A percentile compares a stretch with the other conserved stretches of the same genome.
Evolutionary conservation across 1,284 basidiomycete species (phyloP).

Genomic region (Ganoderma lucidum): DNA sequence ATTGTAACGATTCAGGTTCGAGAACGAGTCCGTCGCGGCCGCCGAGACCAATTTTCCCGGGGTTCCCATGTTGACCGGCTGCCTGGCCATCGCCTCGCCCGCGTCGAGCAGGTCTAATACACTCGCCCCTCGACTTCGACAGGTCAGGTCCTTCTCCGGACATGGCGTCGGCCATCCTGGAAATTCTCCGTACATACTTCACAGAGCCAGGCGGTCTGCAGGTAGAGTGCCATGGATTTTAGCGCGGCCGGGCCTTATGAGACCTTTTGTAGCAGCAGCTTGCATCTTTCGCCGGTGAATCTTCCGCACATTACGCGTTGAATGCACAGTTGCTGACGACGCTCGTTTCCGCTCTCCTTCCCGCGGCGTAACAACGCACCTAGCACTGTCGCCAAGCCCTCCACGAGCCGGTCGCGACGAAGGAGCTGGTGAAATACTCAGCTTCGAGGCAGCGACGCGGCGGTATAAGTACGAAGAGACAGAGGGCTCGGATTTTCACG

Average conservation of each 20-base stretch:
- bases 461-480: constrained; percentile 14
- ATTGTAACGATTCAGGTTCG: background rate
- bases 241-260: background rate
- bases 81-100: constrained; percentile 4
- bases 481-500: background rate
- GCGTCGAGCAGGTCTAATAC: constrained; percentile 6
- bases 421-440: background rate
- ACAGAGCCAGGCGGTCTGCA: background rate
- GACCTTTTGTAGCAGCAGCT: background rate
- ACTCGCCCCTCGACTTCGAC: background rate
- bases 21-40: background rate
- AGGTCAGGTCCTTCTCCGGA: too few species aligned
- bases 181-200: background rate
- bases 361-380: constrained; percentile 5
- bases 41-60: background rate
- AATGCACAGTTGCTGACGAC: constrained; percentile 5
- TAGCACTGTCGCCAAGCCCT: background rate
- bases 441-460: constrained; percentile 1
- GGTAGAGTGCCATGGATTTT: background rate
- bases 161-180: background rate
- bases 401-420: background rate
- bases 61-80: background rate
- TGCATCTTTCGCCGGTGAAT: constrained; percentile 3
- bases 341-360: constrained; percentile 8
- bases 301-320: constrained; percentile 24